Evolutionary conservation across 768 basidiomycete species (phyloP).

Genomic region (Sistotremastrum suecicum): DNA sequence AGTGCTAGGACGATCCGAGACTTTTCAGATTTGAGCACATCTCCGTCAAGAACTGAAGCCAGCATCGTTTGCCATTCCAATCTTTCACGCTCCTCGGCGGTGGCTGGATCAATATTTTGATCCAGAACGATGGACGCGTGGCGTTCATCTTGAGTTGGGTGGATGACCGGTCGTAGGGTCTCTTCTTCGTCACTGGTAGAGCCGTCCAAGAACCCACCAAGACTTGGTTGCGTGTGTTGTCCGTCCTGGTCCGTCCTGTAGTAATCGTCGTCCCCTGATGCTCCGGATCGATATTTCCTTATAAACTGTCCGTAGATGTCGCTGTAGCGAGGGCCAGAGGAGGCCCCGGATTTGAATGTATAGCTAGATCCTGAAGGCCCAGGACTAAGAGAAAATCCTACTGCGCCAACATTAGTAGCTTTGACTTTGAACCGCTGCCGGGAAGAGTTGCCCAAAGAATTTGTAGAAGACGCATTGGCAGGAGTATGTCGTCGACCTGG

Average conservation of each 20-base stretch:
- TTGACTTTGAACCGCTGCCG: too few relatives aligned
- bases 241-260: constrained; percentile 70
- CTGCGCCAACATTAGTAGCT: too few relatives aligned
- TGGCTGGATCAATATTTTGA: constrained; percentile 52
- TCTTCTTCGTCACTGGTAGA: constrained; percentile 73
- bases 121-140: constrained; percentile 41
- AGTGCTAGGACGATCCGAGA: constrained; percentile 77
- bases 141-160: constrained; percentile 23
- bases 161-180: constrained; percentile 27
- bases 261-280: constrained; percentile 48
- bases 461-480: too few relatives aligned
- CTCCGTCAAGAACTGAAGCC: constrained; percentile 82
- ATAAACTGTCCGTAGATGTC: constrained; percentile 75
- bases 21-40: constrained; percentile 91
- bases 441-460: too few relatives aligned
- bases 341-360: neutral
- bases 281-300: constrained; percentile 51
- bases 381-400: too few relatives aligned
- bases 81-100: constrained; percentile 63
- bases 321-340: constrained; percentile 27
- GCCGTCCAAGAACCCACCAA: constrained; percentile 51
- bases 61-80: constrained; percentile 96
- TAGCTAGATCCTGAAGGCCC: too few relatives aligned
- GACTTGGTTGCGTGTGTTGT: constrained; percentile 63
- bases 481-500: too few relatives aligned